Base-by-base conservation (phyloP, 1,139 yeast genomes). In the Blastobotrys malaysiensis region DNA sequence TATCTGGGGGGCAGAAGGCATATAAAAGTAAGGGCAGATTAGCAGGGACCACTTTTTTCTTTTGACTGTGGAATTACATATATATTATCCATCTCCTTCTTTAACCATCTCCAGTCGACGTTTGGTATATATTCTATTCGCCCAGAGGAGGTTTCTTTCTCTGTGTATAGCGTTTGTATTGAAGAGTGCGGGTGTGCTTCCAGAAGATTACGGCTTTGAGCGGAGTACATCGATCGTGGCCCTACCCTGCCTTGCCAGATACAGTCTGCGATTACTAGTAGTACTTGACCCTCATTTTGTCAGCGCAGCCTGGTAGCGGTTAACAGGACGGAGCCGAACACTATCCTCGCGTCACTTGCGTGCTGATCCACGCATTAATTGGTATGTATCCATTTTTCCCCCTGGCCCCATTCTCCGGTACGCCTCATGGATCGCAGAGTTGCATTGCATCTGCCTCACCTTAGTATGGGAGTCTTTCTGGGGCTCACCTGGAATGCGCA, bases 401-500 rank as follows among this genome's bases (percentile, higher is more conserved):
- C 39, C 39, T 31, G 39, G 39, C 39, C 39, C 39, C 39, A 31
- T 31, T 31, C 39, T 31, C 39, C 39, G 39, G 39, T 31, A 31
- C 39, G 39, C 39, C 39, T 7, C n/a, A 31, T 7, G 16, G 39
- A 31, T 31, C 39, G 39, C 11, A 11, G 16, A 14, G 11, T 31
- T 31, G 39, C 39, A 31, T 31, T 31, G 39, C 39, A 31, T 31
- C 39, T 13, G 11, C 39, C 7, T 13, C 39, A 3, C 5, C n/a
- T 5, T 7, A 13, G 13, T 31, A 31, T 31, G 6, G 14, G 26
- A 5, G 9, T 22, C 26, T 9, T 22, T 22, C 39, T 31, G 39
- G n/a, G 39, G 39, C 16, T n/a, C 39, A 31, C 16, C 16, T 13
- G 39, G 39, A 31, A 31, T 13, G 16, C 39, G 39, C 39, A 31